Evolutionary conservation across 805 yeast species (phyloP), one percentile per base, ranked within the genome.

Genomic region (Metschnikowia santaceciliae): DNA sequence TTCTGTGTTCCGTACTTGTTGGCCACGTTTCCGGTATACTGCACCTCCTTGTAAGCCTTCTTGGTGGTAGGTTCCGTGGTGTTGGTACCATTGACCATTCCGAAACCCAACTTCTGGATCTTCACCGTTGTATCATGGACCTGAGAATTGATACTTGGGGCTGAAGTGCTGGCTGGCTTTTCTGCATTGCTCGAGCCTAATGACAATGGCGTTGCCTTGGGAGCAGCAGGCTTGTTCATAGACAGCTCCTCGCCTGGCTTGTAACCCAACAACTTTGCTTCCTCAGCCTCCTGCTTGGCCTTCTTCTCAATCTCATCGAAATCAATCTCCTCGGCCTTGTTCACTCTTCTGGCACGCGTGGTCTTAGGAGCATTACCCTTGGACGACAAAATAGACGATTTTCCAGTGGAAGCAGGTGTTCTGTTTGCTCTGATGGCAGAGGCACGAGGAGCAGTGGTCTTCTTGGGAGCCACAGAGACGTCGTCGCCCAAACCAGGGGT

Each of bases 41-140:
- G 76, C 49, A 79, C 81, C 41, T 81, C 84, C 36, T 80, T 70
- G 30, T 81, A 80, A 40, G 77, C 74, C 55, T 68, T 51, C 19
- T 66, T 60, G 48, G 62, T 66, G 37, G 74, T 67, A 8, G 76
- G 73, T 42, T 76, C 63, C 46, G 71, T 69, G n/a, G 71, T 69
- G 39, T 87, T 83, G 52, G 76, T 76, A 32, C 87, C 83, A 46
- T 75, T 79, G 5, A 83, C 80, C 95, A 90, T 91, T 59, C 97
- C 97, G 62, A 90, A 90, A 0, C 97, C 96, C 54, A 90, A 75
- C 64, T 80, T 86, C 53, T 94, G 94, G 65, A 88, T 84, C 54
- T 82, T 76, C 56, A 86, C 90, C 7, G 88, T 78, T 32, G 83
- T 74, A 49, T 74, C 74, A 50, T 77, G 77, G 56, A 77, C 61